Evolutionary conservation across 345 rosid genomes (phyloP).

Genomic region (Lepidium aucheri): DNA sequence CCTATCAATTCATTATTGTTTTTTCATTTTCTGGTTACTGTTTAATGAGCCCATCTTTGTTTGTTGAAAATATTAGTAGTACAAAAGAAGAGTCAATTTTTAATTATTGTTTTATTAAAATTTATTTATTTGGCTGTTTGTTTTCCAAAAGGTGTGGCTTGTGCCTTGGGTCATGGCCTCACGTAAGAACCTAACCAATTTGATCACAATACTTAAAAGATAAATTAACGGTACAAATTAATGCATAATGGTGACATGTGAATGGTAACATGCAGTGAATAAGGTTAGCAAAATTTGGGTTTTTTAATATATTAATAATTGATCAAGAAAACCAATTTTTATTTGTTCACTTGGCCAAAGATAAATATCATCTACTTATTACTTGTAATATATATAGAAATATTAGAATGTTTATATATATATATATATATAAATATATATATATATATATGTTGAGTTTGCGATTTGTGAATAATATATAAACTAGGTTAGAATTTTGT

Average conservation of each 20-base stretch:
- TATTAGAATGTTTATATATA: too few relatives aligned
- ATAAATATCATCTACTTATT: not conserved
- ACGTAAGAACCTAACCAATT: constrained; percentile 22
- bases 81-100: constrained; percentile 25
- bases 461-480: too few relatives aligned
- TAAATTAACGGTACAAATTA: not conserved
- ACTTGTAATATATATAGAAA: too few relatives aligned
- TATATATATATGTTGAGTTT: too few relatives aligned
- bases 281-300: not conserved
- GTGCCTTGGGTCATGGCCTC: constrained; percentile 26
- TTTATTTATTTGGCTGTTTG: constrained; percentile 1
- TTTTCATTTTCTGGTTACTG: constrained; percentile 1
- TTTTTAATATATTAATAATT: not conserved
- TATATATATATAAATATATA: too few relatives aligned
- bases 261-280: constrained; percentile 14
- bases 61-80: constrained; percentile 19
- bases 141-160: constrained; percentile 16
- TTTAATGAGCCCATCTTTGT: constrained; percentile 18
- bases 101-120: not conserved
- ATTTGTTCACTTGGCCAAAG: not conserved
- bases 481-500: too few relatives aligned
- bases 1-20: constrained; percentile 17
- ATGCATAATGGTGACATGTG: constrained; percentile 16
- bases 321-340: not conserved
- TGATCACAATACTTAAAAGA: constrained; percentile 1